Percentiles rank a stretch among this genome's conserved stretches.
These are phyloP conservation scores for Karstenula rhodostoma DNA, from an alignment of 2,329 filamentous ascomycete species.

Conservation along the genomic window DNA sequence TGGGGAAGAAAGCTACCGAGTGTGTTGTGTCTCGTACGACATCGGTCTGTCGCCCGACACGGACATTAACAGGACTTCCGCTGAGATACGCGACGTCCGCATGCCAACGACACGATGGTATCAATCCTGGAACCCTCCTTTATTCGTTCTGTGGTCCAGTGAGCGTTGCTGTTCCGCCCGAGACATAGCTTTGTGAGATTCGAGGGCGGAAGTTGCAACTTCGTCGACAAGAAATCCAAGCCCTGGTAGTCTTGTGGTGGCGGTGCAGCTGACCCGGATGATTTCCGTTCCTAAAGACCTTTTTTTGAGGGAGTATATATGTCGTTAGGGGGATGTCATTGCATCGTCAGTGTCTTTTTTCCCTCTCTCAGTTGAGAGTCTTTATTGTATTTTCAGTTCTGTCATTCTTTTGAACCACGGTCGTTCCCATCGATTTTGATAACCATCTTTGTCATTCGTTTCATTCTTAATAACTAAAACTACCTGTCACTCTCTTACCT, in stretches of 20 bases:
- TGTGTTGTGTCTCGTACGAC: neutral
- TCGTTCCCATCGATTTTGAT: neutral
- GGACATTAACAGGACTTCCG: neutral
- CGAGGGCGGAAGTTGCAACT: neutral
- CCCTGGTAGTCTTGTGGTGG: neutral
- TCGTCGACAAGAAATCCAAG: neutral
- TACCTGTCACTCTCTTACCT: neutral
- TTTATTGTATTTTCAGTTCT: neutral
- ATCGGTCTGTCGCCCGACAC: neutral
- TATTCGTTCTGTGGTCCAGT: neutral
- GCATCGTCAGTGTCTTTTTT: neutral
- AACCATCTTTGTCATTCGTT: neutral
- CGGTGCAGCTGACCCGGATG: neutral
- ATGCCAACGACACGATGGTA: neutral
- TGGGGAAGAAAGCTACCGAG: neutral
- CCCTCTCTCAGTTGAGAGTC: neutral
- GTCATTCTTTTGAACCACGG: neutral
- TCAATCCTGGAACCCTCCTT: neutral
- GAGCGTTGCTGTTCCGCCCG: neutral
- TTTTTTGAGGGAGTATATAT: neutral
- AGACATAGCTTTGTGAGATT: neutral
- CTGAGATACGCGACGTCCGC: conserved; percentile 1
- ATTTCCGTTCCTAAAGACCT: neutral
- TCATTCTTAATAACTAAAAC: neutral
- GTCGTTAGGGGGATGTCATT: neutral